Evolutionary conservation across 169 alveolate genomes (phyloP).

Genomic region (Babesia gibsoni): DNA sequence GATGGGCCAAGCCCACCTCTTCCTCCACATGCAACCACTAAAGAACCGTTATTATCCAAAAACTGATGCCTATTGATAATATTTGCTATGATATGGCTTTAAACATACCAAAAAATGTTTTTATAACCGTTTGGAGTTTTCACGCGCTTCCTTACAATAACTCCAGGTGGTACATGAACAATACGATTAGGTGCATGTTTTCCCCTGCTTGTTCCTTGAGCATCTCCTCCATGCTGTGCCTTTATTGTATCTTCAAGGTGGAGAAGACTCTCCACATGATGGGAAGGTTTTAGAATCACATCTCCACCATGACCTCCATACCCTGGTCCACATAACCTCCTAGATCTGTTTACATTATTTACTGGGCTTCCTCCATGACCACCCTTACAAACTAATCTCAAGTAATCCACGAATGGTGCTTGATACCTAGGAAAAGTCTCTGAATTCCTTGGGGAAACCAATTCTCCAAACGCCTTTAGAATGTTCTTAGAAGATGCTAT

Average conservation of each 20-base stretch:
- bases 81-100: neutral
- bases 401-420: slow-evolving; percentile 71
- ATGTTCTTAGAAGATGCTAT: slow-evolving; percentile 3
- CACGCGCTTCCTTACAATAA: slow-evolving; percentile 72
- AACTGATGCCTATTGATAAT: slow-evolving; percentile 63
- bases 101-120: slow-evolving; percentile 53
- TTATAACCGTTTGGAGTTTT: slow-evolving; percentile 41
- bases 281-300: slow-evolving; percentile 67
- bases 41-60: slow-evolving; percentile 55
- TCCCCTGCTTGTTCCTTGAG: slow-evolving; percentile 75
- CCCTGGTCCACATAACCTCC: slow-evolving; percentile 73
- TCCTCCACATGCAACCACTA: slow-evolving; percentile 77
- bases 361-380: slow-evolving; percentile 78
- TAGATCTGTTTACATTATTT: slow-evolving; percentile 63
- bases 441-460: slow-evolving; percentile 37
- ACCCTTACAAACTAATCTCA: slow-evolving; percentile 66
- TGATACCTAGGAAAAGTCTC: slow-evolving; percentile 70
- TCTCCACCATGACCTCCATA: slow-evolving; percentile 82
- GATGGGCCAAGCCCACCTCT: slow-evolving; percentile 80
- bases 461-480: slow-evolving; percentile 32
- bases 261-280: slow-evolving; percentile 66
- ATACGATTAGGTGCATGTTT: slow-evolving; percentile 63
- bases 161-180: slow-evolving; percentile 72
- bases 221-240: slow-evolving; percentile 74
- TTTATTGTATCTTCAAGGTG: slow-evolving; percentile 64